A percentile compares a stretch with the other conserved stretches of the same genome.
These are phyloP conservation scores for Aspergillus sp. DNA, from an alignment of 2,329 filamentous ascomycete genomes.

Conservation along the genomic window DNA sequence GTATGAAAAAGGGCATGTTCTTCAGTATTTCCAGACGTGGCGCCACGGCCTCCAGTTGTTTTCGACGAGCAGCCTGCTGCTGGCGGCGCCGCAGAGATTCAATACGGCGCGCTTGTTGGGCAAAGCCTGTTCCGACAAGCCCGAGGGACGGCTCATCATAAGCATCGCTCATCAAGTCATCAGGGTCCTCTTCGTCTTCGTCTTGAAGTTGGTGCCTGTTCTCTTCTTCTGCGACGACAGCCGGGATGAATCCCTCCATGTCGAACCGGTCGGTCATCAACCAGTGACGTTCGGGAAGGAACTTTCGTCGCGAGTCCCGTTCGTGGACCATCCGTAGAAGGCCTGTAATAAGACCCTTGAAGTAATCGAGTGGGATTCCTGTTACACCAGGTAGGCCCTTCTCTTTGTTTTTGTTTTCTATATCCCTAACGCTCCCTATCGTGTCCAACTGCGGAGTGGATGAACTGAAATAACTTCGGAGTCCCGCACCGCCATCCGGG, in stretches of 20 bases:
- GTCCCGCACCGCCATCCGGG: slow-evolving; percentile 39
- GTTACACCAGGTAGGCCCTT: slow-evolving; percentile 61
- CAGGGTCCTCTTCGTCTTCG: slow-evolving; percentile 59
- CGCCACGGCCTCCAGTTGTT: slow-evolving; percentile 74
- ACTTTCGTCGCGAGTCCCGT: slow-evolving; percentile 82
- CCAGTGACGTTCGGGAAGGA: slow-evolving; percentile 84
- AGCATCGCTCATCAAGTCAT: slow-evolving; percentile 43
- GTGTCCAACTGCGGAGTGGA: slow-evolving; percentile 21
- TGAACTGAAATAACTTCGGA: slow-evolving; percentile 48
- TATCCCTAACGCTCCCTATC: slow-evolving; percentile 30
- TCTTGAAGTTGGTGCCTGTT: slow-evolving; percentile 67
- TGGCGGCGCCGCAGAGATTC: slow-evolving; percentile 66
- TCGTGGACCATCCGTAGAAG: slow-evolving; percentile 88
- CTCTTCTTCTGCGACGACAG: slow-evolving; percentile 86
- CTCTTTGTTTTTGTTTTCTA: slow-evolving; percentile 41
- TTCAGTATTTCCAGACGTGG: slow-evolving; percentile 87
- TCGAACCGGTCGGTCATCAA: slow-evolving; percentile 87
- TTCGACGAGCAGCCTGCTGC: slow-evolving; percentile 65
- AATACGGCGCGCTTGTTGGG: slow-evolving; percentile 61
- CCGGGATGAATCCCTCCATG: slow-evolving; percentile 81
- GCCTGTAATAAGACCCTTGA: slow-evolving; percentile 76
- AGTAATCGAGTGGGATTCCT: slow-evolving; percentile 73
- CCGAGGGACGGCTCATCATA: slow-evolving; percentile 32
- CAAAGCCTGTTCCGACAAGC: slow-evolving; percentile 58
- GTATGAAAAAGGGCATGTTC: slow-evolving; percentile 96